These are phyloP conservation scores for Chenopodium formosanum DNA, from an alignment of 148 eudicot species.

Conservation along the genomic window DNA sequence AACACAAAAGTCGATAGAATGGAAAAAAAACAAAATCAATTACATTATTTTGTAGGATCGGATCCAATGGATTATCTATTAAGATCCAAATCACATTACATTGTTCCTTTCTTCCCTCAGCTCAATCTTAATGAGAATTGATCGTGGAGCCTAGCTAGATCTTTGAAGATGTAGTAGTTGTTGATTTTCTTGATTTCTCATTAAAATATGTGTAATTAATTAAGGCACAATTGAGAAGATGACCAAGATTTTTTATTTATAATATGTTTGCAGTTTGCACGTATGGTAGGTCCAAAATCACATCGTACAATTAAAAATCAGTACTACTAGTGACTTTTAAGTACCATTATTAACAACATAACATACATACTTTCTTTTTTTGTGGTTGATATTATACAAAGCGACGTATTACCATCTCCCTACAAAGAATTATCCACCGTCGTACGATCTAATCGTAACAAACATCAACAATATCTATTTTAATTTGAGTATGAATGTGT, in stretches of 20 bases:
- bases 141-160: constrained; percentile 1
- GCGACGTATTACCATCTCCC: neutral
- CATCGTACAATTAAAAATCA: neutral
- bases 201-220: neutral
- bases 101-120: neutral
- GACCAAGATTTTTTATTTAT: neutral
- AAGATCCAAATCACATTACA: neutral
- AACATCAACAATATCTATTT: neutral
- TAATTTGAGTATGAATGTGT: neutral
- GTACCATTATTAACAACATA: neutral
- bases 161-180: neutral
- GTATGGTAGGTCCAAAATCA: neutral
- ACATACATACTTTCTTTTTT: neutral
- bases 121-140: neutral
- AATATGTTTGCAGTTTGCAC: neutral
- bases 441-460: neutral
- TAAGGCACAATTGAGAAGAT: neutral
- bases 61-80: too few species aligned
- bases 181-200: neutral
- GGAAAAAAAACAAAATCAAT: too few species aligned
- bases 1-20: too few species aligned
- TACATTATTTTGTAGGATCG: neutral
- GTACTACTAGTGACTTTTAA: neutral
- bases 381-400: neutral
- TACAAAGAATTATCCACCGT: neutral